Evolutionary conservation across 2,329 filamentous ascomycete species (phyloP).

Genomic region (Sporothrix pallida): DNA sequence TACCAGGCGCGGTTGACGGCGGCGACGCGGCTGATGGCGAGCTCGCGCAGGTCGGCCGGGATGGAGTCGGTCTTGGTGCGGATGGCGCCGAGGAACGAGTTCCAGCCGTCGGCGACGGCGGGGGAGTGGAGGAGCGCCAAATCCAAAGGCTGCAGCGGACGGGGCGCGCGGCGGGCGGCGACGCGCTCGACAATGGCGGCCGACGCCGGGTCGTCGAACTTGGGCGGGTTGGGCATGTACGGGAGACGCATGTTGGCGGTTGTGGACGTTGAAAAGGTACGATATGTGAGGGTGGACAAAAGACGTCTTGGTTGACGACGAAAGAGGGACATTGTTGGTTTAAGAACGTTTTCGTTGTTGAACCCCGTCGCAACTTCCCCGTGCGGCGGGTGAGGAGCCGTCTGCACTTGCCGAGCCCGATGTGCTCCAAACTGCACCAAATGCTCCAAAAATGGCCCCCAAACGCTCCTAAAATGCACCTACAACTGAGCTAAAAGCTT

Average conservation of each 20-base stretch:
- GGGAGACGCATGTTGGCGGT: conserved; percentile 66
- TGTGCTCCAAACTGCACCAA: background rate
- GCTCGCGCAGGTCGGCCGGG: conserved; percentile 67
- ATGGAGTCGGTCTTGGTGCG: conserved; percentile 63
- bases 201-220: conserved; percentile 53
- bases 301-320: background rate
- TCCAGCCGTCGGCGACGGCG: conserved; percentile 77
- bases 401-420: conserved; percentile 20
- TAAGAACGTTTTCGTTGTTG: background rate
- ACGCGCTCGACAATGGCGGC: conserved; percentile 68
- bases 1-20: conserved; percentile 82
- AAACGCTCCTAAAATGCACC: background rate
- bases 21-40: conserved; percentile 81
- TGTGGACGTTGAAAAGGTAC: background rate
- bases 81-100: conserved; percentile 69
- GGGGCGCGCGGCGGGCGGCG: conserved; percentile 67
- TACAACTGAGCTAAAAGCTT: background rate
- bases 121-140: conserved; percentile 76
- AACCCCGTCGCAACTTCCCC: background rate
- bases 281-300: conserved; percentile 4
- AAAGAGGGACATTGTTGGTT: background rate
- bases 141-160: conserved; percentile 76
- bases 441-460: background rate
- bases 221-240: conserved; percentile 63
- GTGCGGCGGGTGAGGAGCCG: conserved; percentile 12